Conservation (phyloP, 1,284 basidiomycete species). For the Boletus semigastroideus region DNA sequence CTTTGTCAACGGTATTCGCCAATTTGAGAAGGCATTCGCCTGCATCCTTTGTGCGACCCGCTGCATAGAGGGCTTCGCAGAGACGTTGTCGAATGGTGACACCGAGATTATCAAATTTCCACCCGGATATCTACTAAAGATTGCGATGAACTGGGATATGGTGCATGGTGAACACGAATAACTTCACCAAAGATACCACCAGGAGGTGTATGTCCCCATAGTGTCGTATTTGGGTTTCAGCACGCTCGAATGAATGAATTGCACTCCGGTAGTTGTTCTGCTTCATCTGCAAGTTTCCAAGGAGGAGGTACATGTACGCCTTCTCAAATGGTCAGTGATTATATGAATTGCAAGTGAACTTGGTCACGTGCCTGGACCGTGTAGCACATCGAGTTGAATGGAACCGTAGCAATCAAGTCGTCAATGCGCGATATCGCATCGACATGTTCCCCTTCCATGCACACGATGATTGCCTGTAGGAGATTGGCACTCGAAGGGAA, state of each 20-base stretch:
- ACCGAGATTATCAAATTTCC: background rate
- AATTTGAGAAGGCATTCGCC: background rate
- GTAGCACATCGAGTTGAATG: background rate
- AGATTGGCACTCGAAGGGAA: background rate
- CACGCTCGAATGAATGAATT: background rate
- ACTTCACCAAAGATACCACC: background rate
- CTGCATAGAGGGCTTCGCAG: background rate
- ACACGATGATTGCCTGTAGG: background rate
- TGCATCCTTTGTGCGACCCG: background rate
- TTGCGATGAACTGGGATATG: background rate
- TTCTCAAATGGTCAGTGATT: background rate
- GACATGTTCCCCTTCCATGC: background rate
- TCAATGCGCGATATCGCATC: background rate
- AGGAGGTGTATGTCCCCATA: background rate
- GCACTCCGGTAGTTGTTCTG: background rate
- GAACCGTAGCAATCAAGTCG: background rate
- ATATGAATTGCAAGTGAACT: background rate
- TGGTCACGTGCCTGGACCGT: background rate
- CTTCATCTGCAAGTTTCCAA: background rate
- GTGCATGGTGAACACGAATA: background rate
- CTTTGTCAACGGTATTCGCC: background rate
- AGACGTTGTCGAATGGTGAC: background rate
- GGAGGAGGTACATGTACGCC: background rate
- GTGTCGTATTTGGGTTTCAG: background rate
- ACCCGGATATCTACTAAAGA: background rate